Evolutionary conservation across 2,329 filamentous ascomycete species (phyloP), one percentile per base, ranked within the genome.

Genomic region (Neonectria coccinea): DNA sequence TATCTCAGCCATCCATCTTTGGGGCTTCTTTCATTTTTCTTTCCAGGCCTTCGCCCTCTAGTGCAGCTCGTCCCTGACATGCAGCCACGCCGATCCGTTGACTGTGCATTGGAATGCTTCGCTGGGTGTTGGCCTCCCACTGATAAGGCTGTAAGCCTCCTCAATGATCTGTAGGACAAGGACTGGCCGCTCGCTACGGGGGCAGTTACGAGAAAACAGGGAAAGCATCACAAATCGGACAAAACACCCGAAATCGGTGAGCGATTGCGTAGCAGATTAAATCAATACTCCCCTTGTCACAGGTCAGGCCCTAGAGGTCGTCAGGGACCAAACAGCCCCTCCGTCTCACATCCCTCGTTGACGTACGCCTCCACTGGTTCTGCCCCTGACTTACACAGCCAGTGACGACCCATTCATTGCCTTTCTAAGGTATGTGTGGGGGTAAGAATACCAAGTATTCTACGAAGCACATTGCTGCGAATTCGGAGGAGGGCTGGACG

Each of bases 171-270:
- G 6, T 11, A 18, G 39, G 16, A 48, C 1, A 5, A 18, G 39
- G 16, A 48, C 1, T n/a, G 25, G 31, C 10, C 16, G 11, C 4
- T 3, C 2, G n/a, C 16, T 5, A 18, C 20, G 6, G n/a, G 22
- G 25, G 10, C 22, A 20, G 42, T 25, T 59, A 42, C 50, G 60
- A 54, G 25, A 50, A 33, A n/a, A 41, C 29, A 48, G 36, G 48
- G 44, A 51, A 51, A 48, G 16, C 33, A 63, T 55, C 31, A 42
- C 60, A 48, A 58, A 58, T 54, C 31, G 11, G 18, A 18, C 25
- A 44, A 44, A 39, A 36, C 16, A 31, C 20, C 48, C 16, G 5
- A 22, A 48, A 44, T 36, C 50, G n/a, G 31, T 14, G 25, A 25
- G 18, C 16, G 41, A 62, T 62, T 31, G 33, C 36, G 54, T 41